Evolutionary conservation across 495 filamentous ascomycete species (phyloP).

Genomic region (Hypoxylon subgilvum): DNA sequence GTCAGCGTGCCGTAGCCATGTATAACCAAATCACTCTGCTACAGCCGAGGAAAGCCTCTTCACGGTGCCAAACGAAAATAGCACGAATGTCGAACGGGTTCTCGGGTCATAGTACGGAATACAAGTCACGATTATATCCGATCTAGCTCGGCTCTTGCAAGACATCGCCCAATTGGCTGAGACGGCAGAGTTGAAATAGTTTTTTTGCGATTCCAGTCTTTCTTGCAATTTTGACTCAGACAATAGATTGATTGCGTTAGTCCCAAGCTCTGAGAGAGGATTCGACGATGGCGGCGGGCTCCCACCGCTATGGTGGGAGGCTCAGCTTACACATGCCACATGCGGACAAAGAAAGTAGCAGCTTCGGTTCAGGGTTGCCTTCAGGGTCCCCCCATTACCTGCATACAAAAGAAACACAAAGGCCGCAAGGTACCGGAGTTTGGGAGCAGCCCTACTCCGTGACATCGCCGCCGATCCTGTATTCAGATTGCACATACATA

Average conservation of each 20-base stretch:
- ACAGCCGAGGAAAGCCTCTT: slow-evolving; percentile 23
- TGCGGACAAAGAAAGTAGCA: neutral
- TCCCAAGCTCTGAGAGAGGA: neutral
- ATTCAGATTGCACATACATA: slow-evolving; percentile 25
- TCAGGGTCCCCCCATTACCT: slow-evolving; percentile 29
- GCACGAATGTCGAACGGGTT: slow-evolving; percentile 39
- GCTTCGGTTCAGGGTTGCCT: slow-evolving; percentile 13
- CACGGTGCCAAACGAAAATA: slow-evolving; percentile 32
- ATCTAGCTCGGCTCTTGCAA: slow-evolving; percentile 35
- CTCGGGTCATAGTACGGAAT: slow-evolving; percentile 26
- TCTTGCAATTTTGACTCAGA: slow-evolving; percentile 13
- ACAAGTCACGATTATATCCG: slow-evolving; percentile 35
- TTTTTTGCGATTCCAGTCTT: slow-evolving; percentile 3
- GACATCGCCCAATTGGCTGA: slow-evolving; percentile 10
- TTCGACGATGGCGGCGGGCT: slow-evolving; percentile 2
- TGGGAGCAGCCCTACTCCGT: slow-evolving; percentile 21
- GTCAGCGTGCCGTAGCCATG: slow-evolving; percentile 5
- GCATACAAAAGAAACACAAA: slow-evolving; percentile 2
- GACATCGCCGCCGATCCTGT: slow-evolving; percentile 5
- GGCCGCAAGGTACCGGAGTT: slow-evolving; percentile 34
- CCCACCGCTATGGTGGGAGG: neutral
- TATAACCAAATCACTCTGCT: slow-evolving; percentile 30
- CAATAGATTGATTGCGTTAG: slow-evolving; percentile 6
- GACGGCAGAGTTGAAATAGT: slow-evolving; percentile 1
- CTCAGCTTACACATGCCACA: slow-evolving; percentile 5